Evolutionary conservation across 2,329 filamentous ascomycete species (phyloP), one percentile per base, ranked within the genome.

Genomic region (Didymella arachidicola): DNA sequence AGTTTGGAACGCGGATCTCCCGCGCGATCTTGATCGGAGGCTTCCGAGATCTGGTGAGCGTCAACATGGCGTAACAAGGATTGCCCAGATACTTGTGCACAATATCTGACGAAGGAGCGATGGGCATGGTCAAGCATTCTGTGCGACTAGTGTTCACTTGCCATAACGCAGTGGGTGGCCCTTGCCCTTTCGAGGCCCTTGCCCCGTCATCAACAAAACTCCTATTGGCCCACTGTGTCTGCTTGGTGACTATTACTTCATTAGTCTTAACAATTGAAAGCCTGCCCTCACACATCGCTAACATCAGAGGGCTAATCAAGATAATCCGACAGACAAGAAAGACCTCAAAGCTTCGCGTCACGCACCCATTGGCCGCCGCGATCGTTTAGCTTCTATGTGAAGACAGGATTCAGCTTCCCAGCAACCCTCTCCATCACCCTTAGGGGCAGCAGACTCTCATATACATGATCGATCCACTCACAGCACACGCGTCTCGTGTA

Each of bases 381-480:
- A 25, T 25, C 14, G 18, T 41, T 16, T 19, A 19, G 18, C 7
- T 16, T 36, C 52, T 50, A 49, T 18, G 53, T 56, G 8, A 50
- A 56, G 4, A 47, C 64, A 1, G 77, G 77, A 32, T 68, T 70
- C 12, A 79, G 59, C 52, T 69, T 77, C 27, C 76, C 77, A 36
- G 73, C 67, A 26, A 74, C 68, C 60, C 80, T 73, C 56, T 81
- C 73, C 69, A 79, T 71, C 41, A 86, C 65, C 59, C 84, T 77
- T 61, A 83, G 77, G 39, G 79, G 79, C 71, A 86, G 72, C 55
- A 86, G 73, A n/a, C 72, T 75, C 39, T 82, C 79, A 71, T 86
- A 89, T 26, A 86, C 79, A 72, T 87, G 82, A 53, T 70, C 75
- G 4, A 80, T 74, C 86, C 87, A 88, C 34, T 82, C 79, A 60